Evolutionary conservation across 345 rosid genomes (phyloP), one percentile per base, ranked within the genome.

Genomic region (Citrus trifoliata): DNA sequence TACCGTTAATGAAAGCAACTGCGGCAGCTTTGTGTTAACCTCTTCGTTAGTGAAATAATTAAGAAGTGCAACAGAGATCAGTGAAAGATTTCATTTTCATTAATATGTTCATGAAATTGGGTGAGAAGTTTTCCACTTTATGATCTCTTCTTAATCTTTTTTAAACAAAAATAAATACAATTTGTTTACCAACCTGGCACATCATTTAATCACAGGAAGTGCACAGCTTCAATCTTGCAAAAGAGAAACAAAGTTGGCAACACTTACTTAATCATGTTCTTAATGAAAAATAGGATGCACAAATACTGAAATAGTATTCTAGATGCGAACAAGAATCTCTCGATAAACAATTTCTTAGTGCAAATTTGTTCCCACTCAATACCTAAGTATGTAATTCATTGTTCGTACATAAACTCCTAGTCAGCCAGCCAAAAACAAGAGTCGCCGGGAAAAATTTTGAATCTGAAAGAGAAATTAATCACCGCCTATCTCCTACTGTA

Each of bases 391-490:
- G 65, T 75, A 81, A 78, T 64, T 76, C 35, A 40, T 33, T 68
- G 68, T 42, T 73, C 80, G 81, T 76, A 83, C 19, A 73, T 30
- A 61, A 61, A 64, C 75, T 73, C 71, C 69, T 30, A 40, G 70
- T 79, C 82, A 70, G 73, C 76, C 82, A 70, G 73, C 76, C 35
- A 46, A 75, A 76, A 78, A 73, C 48, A 78, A 73, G 72, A 74
- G 56, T 59, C 56, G 40, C 35, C 72, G 3, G 24, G 56, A 77
- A 79, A 71, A 78, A 25, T 51, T 78, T 67, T 76, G 37, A 76
- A 78, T 76, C 79, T 61, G 58, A 73, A 55, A 8, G 59, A 78
- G 74, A 69, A 83, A 83, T 64, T 71, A 70, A 80, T 79, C 72
- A 73, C 82, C 51, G 35, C 30, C 72, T 30, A 61, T 76, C 73